Evolutionary conservation across 176 grass and related monocot species (phyloP).

Genomic region (Aegilops bicornis): DNA sequence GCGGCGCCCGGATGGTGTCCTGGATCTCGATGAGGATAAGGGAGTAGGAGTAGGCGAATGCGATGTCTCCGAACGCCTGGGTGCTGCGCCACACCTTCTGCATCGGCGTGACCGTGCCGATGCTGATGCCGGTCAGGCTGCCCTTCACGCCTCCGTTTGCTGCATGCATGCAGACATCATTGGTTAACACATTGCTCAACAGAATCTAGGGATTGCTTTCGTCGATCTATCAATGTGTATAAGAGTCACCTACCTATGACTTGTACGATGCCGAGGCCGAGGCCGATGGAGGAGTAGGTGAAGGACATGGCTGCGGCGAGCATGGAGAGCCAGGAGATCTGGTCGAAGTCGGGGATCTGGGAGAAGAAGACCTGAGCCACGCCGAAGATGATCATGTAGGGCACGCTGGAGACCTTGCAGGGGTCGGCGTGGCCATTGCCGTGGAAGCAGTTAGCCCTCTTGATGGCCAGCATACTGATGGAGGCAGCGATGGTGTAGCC

Average conservation of each 20-base stretch:
- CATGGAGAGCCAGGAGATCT: conserved; percentile 92
- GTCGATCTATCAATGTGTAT: neutral
- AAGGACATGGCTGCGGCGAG: conserved; percentile 88
- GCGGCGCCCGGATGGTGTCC: conserved; percentile 47
- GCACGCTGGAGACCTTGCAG: conserved; percentile 58
- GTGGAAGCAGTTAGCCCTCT: conserved; percentile 81
- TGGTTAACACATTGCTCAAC: neutral
- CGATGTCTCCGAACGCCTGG: conserved; percentile 82
- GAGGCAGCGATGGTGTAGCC: conserved; percentile 90
- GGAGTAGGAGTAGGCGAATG: conserved; percentile 87
- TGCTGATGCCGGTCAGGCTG: conserved; percentile 83
- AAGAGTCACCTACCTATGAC: conserved; percentile 47
- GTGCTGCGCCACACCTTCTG: conserved; percentile 77
- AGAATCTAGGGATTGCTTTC: no score
- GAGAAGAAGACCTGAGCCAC: conserved; percentile 68
- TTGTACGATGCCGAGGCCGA: conserved; percentile 72
- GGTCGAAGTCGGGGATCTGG: conserved; percentile 81
- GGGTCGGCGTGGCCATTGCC: conserved; percentile 56
- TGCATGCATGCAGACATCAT: neutral
- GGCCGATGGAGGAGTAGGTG: conserved; percentile 83
- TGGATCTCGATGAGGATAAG: conserved; percentile 80
- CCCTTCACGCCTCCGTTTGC: conserved; percentile 61
- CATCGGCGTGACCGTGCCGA: conserved; percentile 53
- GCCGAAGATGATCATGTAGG: conserved; percentile 81
- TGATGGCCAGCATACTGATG: conserved; percentile 75